Base-by-base conservation (phyloP, 2,329 filamentous ascomycete species). In the Pseudogymnoascus sp. region DNA sequence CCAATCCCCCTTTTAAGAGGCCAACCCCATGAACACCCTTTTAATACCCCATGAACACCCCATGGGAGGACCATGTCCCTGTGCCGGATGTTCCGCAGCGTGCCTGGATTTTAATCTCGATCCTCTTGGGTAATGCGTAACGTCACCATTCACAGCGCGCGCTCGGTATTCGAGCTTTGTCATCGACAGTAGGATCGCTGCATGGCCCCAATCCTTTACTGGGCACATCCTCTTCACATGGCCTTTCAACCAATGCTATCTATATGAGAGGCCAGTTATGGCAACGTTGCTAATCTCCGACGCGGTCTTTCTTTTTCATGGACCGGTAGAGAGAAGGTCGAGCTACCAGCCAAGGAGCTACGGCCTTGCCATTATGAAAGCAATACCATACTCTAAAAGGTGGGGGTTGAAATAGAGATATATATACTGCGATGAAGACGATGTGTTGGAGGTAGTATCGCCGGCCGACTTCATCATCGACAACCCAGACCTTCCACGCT, bases 381-480 rank as follows among this genome's bases (percentile, higher is more conserved):
- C n/a, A 25, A 14, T 9, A 11, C 28, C 28, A 18, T 30, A 7
- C 5, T 33, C 4, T 16, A 12, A 9, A 54, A 33, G 47, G n/a
- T 54, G 28, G 25, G 47, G 25, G 47, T 54, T 33, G 47, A 33
- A 4, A 54, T 9, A 47, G 20, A 50, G 6, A 12, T 54, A 54
- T 54, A 54, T 54, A 54, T 54, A 54, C n/a, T 18, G 1, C 2
- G 47, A 54, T 18, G 16, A 54, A 12, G 47, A 33, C 47, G 47
- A 54, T 25, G 6, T 18, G n/a, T 54, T 33, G 47, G n/a, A 33
- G 25, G 11, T 25, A 33, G 47, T 33, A 54, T 54, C 47, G 47
- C 47, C 47, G 28, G 47, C 47, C 47, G 47, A 54, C 47, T 54
- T 54, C 47, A 54, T 25, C 25, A 54, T 54, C 47, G 47, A 54